Base-by-base conservation (phyloP, 768 basidiomycete species). In the Trametes meyenii region DNA sequence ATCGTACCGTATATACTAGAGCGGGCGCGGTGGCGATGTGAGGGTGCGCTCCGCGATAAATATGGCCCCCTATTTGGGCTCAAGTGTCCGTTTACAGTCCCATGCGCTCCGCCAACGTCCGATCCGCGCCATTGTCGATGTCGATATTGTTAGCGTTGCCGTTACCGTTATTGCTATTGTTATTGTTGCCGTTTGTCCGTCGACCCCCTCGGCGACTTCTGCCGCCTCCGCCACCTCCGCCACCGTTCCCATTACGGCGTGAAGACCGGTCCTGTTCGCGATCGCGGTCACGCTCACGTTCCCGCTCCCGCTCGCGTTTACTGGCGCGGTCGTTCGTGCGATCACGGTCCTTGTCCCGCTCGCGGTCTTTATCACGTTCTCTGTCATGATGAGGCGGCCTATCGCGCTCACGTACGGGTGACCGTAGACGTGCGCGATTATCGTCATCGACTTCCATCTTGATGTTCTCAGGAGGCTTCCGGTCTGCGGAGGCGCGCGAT, bases 31-130 rank as follows among this genome's bases (percentile, higher is more conserved):
- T 29, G 49, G 49, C 49, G 53, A 55, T 42, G 51, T 50, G 21
- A 38, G 35, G 21, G 52, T 35, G 50, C 42, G 49, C 49, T 39
- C 55, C 60, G 48, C 50, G 56, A 57, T 52, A 61, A 48, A 61
- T 49, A 63, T 45, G 52, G 44, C 52, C 53, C 55, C 54, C 65
- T 63, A 65, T 58, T 55, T 61, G 54, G 46, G 48, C 67, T 82
- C n/a, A 75, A 89, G 44, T 91, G 80, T 73, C 90, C 91, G 85
- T 90, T 83, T 71, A 90, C 39, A 92, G 80, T 73, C 91, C 91
- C 87, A 93, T 83, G 70, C 91, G 79, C 75, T 92, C 89, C 73
- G 87, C 88, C 79, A 93, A 85, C 79, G 91, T 90, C 83, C 90
- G 90, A 79, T 89, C 87, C 46, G 78, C 78, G 64, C 77, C 74